These are phyloP conservation scores for Gigaspora rosea DNA, from an alignment of 192 early-diverging fungal genomes.

Conservation along the genomic window DNA sequence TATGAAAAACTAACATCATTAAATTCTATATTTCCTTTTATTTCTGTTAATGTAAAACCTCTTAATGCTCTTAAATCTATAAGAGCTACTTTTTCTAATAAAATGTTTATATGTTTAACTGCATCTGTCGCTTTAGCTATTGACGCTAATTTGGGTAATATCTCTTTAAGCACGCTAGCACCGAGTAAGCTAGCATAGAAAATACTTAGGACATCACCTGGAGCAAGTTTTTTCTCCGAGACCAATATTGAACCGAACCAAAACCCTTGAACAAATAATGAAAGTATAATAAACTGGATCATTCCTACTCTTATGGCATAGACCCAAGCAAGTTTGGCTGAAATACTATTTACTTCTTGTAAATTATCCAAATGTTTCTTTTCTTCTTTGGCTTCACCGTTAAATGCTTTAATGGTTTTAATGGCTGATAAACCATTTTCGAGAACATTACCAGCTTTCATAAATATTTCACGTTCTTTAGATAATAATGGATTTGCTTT, in stretches of 20 bases:
- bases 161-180: background rate
- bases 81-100: slow-evolving; percentile 26
- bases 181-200: slow-evolving; percentile 14
- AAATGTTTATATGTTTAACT: slow-evolving; percentile 1
- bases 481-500: slow-evolving; percentile 3
- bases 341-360: slow-evolving; percentile 12
- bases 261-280: slow-evolving; percentile 32
- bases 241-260: slow-evolving; percentile 25
- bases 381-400: slow-evolving; percentile 31
- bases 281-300: slow-evolving; percentile 27
- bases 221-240: background rate
- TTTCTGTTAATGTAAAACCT: slow-evolving; percentile 22
- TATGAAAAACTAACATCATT: slow-evolving; percentile 29
- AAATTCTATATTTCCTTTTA: slow-evolving; percentile 26
- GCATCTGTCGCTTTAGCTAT: slow-evolving; percentile 18
- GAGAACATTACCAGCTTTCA: slow-evolving; percentile 28
- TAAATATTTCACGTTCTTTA: slow-evolving; percentile 21
- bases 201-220: slow-evolving; percentile 23
- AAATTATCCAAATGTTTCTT: slow-evolving; percentile 13
- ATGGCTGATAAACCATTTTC: slow-evolving; percentile 23
- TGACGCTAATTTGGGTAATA: slow-evolving; percentile 1
- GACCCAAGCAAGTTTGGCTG: background rate
- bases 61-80: slow-evolving; percentile 28
- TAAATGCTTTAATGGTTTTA: slow-evolving; percentile 23
- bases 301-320: slow-evolving; percentile 13